phyloP scores from a whole-genome alignment of 768 basidiomycete genomes.

The Candolleomyces eurysporus region DNA sequence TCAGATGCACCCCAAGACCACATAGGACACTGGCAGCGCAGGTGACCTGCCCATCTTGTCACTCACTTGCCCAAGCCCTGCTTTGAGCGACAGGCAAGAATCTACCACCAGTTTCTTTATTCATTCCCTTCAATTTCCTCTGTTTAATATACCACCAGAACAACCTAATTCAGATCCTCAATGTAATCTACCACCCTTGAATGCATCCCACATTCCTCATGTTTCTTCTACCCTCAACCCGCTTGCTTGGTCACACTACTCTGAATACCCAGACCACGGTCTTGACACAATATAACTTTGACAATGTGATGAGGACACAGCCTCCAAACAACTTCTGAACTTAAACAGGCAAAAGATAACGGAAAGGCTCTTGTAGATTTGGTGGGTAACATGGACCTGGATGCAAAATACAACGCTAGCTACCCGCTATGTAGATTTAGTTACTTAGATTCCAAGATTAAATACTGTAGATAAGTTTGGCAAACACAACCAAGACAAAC shows the following conservation, averaged over 20 bases:
- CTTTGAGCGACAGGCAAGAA: too few relatives aligned
- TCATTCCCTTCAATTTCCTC: slow-evolving; percentile 1
- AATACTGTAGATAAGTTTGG: too few relatives aligned
- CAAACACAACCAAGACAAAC: too few relatives aligned
- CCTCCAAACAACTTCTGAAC: slow-evolving; percentile 22
- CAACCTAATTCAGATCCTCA: slow-evolving; percentile 22
- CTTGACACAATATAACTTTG: too few relatives aligned
- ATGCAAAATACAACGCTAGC: too few relatives aligned
- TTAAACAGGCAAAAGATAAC: slow-evolving; percentile 24
- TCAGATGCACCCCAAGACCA: not conserved
- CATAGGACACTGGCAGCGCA: slow-evolving; percentile 6
- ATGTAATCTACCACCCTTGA: slow-evolving; percentile 8
- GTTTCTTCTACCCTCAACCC: slow-evolving; percentile 14
- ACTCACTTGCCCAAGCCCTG: not conserved
- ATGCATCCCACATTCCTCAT: not conserved
- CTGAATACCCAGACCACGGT: not conserved
- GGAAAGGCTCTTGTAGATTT: slow-evolving; percentile 10
- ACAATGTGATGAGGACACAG: too few relatives aligned
- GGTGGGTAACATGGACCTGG: too few relatives aligned
- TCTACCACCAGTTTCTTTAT: not conserved
- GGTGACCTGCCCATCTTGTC: not conserved
- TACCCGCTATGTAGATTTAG: too few relatives aligned
- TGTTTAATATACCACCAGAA: not conserved
- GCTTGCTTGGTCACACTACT: not conserved
- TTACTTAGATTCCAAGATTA: too few relatives aligned